Evolutionary conservation across 352 stramenopile genomes (phyloP).

Genomic region (Globisporangium barbulae): DNA sequence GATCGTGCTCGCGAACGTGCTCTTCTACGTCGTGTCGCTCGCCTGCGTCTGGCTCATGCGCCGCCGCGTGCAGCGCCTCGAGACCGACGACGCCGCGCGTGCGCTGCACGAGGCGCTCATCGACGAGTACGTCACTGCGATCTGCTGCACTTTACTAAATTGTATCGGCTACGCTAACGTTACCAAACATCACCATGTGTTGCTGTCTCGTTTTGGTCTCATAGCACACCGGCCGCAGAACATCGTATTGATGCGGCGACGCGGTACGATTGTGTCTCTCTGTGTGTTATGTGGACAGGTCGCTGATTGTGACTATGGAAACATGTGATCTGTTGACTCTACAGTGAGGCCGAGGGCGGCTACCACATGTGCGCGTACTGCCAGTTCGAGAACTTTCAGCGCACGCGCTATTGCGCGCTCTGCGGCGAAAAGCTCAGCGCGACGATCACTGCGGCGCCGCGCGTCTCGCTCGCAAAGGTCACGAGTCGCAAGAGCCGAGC

Average conservation of each 20-base stretch:
- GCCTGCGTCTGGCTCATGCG: conserved; percentile 11
- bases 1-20: conserved; percentile 9
- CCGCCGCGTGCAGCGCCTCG: conserved; percentile 1
- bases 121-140: not conserved
- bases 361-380: conserved; percentile 3
- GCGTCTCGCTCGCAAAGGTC: not conserved
- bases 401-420: conserved; percentile 8
- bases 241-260: conserved; percentile 8
- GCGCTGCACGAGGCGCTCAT: conserved; percentile 11
- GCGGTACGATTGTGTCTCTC: not conserved
- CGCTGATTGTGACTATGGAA: not conserved
- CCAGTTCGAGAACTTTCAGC: conserved; percentile 8
- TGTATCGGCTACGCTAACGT: not conserved
- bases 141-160: not conserved
- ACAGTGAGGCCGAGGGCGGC: conserved; percentile 6
- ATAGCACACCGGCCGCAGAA: conserved; percentile 3
- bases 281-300: not conserved
- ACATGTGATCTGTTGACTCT: not conserved
- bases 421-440: conserved; percentile 6
- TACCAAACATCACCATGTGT: not conserved
- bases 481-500: conserved; percentile 1
- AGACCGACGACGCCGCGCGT: not conserved
- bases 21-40: conserved; percentile 13
- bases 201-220: not conserved
- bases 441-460: conserved; percentile 5